Base-by-base conservation (phyloP, 2,329 filamentous ascomycete genomes). In the Cladosporium sp. region DNA sequence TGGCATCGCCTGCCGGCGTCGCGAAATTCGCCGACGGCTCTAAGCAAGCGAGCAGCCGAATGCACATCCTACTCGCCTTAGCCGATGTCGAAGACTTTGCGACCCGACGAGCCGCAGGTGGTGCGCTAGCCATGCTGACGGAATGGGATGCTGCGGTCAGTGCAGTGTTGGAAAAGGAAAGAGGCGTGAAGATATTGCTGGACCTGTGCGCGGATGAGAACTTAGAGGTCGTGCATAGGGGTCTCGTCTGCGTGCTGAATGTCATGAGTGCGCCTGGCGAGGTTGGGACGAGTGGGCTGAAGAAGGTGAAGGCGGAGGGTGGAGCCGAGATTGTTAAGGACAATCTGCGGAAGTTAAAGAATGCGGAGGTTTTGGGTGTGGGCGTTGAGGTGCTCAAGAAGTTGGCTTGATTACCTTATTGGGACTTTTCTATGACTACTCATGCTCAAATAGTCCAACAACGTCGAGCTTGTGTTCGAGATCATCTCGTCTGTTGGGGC, bases 51-150 rank as follows among this genome's bases (percentile, higher is more conserved):
- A 79, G 78, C 20, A 83, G 88, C 48, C 78, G 92, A 0, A 69
- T 97, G 36, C 86, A 94, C 62, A 82, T 97, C 33, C 74, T 98
- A 1, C 78, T 96, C 11, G 93, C 92, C 0, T 80, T 98, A 30
- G 85, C 89, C 0, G 91, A 97, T 62, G 84, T 88, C 1, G 86
- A 95, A 43, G 90, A 97, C 57, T 69, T 80, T 6, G 82, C 81
- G 0, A 95, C 90, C 0, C 76, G 92, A 25, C 82, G 84, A 41
- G 93, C 90, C 0, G 91, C 93, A 0, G 90, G 91, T 2, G 93
- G 93, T 1, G 92, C 90, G 0, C 68, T 98, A 43, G 93, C 92
- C 0, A 87, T 87, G 69, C 70, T 98, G 19, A 90, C 90, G 0
- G 81, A 83, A 25, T 90, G 85, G 65, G 88, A 93, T 59, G 77